Conservation (phyloP, 495 filamentous ascomycete genomes). For the Xylaria telfairii region DNA sequence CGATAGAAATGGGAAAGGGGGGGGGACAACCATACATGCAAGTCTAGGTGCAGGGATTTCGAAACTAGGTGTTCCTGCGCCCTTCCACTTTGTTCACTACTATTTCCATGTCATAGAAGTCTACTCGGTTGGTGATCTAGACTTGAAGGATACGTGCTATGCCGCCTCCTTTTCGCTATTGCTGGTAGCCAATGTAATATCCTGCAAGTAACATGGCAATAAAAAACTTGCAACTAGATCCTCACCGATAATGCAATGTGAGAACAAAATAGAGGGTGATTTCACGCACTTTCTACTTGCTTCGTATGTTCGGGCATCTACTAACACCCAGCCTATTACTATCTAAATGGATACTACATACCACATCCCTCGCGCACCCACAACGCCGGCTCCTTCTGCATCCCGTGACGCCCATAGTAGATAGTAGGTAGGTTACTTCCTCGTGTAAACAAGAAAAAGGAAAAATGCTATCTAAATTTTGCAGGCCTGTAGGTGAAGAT, state of each 20-base stretch:
- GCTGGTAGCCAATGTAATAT: neutral
- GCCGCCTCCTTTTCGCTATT: neutral
- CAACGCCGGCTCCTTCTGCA: neutral
- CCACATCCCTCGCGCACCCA: neutral
- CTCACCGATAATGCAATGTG: neutral
- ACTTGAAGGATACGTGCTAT: neutral
- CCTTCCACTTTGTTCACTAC: neutral
- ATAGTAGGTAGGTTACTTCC: neutral
- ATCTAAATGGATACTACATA: neutral
- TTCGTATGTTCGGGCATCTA: neutral
- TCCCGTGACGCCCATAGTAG: neutral
- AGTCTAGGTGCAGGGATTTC: neutral
- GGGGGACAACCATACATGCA: neutral
- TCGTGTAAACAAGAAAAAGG: neutral
- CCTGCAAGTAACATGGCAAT: no score
- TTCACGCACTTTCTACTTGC: neutral
- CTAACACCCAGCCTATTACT: neutral
- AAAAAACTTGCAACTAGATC: no score
- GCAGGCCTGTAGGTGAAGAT: neutral
- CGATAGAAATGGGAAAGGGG: neutral
- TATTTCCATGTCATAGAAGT: neutral
- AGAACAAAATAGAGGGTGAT: neutral
- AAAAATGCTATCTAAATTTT: conserved; percentile 13
- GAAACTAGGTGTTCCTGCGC: neutral
- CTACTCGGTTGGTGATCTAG: neutral